These are phyloP conservation scores for Ambrosia artemisiifolia DNA, from an alignment of 129 eudicot genomes.

Conservation along the genomic window DNA sequence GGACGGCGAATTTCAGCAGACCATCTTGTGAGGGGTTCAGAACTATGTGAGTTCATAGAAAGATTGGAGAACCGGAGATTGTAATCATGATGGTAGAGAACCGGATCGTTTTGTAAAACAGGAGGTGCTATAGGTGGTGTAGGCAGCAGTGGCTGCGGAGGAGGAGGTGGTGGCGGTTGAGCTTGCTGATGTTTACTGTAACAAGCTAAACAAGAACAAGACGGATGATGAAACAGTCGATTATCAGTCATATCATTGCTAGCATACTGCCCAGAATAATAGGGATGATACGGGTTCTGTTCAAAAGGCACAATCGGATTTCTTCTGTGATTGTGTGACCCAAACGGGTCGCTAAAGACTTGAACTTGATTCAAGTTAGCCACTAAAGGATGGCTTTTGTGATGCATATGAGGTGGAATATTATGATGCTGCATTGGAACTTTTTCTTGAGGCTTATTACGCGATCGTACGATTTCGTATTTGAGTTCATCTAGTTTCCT, in stretches of 20 bases:
- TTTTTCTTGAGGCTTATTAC: conserved; percentile 55
- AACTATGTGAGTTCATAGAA: conserved; percentile 36
- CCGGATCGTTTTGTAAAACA: conserved; percentile 27
- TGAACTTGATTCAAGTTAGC: conserved; percentile 42
- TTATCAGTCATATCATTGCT: conserved; percentile 36
- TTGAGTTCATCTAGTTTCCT: conserved; percentile 80
- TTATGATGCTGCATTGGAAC: conserved; percentile 37
- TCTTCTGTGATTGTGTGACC: conserved; percentile 52
- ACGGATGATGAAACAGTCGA: conserved; percentile 48
- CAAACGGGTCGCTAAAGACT: conserved; percentile 50
- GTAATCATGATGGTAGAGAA: conserved; percentile 45
- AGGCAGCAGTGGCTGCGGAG: conserved; percentile 21
- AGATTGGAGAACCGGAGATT: conserved; percentile 33
- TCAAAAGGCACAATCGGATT: conserved; percentile 39
- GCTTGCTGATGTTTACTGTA: conserved; percentile 52
- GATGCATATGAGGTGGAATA: conserved; percentile 40
- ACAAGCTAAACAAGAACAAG: conserved; percentile 79
- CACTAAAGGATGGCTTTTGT: conserved; percentile 33
- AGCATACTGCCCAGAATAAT: conserved; percentile 52
- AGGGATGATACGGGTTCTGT: conserved; percentile 42
- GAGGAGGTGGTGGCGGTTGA: conserved; percentile 39
- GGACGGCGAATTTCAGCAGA: conserved; percentile 58
- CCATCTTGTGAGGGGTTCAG: conserved; percentile 45
- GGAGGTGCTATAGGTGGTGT: conserved; percentile 21
- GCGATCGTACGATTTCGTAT: conserved; percentile 61